Conservation (phyloP, 2,329 filamentous ascomycete species). For the Fusarium virguliforme region DNA sequence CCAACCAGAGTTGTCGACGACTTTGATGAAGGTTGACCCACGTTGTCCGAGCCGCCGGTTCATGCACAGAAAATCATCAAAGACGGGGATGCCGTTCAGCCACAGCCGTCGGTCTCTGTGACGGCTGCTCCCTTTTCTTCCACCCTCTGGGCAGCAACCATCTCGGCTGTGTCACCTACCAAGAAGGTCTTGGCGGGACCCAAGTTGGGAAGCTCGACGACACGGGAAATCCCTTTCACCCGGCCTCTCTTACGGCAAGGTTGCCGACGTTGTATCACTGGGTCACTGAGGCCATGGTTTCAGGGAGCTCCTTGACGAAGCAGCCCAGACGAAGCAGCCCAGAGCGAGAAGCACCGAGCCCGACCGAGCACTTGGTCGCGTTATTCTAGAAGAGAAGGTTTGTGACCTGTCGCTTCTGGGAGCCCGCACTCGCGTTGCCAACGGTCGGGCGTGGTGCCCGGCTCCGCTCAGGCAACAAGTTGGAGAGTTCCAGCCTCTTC, state of each 20-base stretch:
- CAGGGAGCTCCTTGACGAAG: background rate
- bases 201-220: constrained; percentile 11
- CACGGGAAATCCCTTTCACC: constrained; percentile 10
- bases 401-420: constrained; percentile 16
- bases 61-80: constrained; percentile 17
- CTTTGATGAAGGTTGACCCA: background rate
- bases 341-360: background rate
- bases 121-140: constrained; percentile 8
- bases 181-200: constrained; percentile 3
- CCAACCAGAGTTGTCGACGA: background rate
- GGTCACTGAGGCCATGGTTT: background rate
- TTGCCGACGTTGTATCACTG: constrained; percentile 2
- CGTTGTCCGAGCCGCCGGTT: constrained; percentile 19
- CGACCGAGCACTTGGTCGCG: constrained; percentile 1
- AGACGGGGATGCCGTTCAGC: constrained; percentile 17
- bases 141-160: background rate
- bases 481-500: constrained; percentile 6
- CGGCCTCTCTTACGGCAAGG: background rate
- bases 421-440: background rate
- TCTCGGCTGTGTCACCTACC: constrained; percentile 12
- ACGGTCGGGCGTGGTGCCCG: constrained; percentile 1
- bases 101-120: constrained; percentile 12
- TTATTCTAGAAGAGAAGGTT: constrained; percentile 34
- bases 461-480: background rate
- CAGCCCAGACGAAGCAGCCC: background rate